A percentile compares a stretch with the other conserved stretches of the same genome.
phyloP scores from a whole-genome alignment of 2,329 filamentous ascomycete genomes.

The Aplosporella prunicola region DNA sequence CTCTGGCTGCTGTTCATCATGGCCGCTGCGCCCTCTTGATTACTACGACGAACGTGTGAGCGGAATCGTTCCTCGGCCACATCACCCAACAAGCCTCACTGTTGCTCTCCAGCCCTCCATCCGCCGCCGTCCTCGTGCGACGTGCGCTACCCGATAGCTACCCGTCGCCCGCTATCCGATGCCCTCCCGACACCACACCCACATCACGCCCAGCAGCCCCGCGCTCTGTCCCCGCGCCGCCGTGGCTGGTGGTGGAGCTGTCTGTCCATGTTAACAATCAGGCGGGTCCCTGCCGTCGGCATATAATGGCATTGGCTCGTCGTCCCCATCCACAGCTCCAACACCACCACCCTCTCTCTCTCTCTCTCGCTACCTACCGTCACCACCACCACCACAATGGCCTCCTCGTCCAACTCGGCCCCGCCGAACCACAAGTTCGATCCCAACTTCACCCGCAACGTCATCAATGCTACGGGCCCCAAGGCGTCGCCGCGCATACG shows the following conservation, averaged over 20 bases:
- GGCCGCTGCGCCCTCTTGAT: no score
- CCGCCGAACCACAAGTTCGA: slow-evolving; percentile 47
- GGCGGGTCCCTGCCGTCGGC: not conserved
- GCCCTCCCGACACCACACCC: slow-evolving; percentile 2
- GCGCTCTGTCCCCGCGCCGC: slow-evolving; percentile 7
- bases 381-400: slow-evolving; percentile 13
- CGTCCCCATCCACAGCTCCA: not conserved
- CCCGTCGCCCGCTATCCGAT: slow-evolving; percentile 6
- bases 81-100: no score
- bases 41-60: no score
- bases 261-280: slow-evolving; percentile 9
- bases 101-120: no score
- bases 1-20: no score
- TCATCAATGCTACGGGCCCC: slow-evolving; percentile 64
- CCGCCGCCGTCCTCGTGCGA: no score
- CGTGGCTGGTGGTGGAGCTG: slow-evolving; percentile 2
- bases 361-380: not conserved
- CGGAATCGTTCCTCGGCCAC: no score
- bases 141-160: slow-evolving; percentile 9
- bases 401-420: slow-evolving; percentile 6
- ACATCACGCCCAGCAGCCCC: no score
- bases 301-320: not conserved
- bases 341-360: not conserved
- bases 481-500: slow-evolving; percentile 56
- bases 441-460: slow-evolving; percentile 65